Conservation (phyloP, 2,329 filamentous ascomycete species). For the Verruconis gallopava region DNA sequence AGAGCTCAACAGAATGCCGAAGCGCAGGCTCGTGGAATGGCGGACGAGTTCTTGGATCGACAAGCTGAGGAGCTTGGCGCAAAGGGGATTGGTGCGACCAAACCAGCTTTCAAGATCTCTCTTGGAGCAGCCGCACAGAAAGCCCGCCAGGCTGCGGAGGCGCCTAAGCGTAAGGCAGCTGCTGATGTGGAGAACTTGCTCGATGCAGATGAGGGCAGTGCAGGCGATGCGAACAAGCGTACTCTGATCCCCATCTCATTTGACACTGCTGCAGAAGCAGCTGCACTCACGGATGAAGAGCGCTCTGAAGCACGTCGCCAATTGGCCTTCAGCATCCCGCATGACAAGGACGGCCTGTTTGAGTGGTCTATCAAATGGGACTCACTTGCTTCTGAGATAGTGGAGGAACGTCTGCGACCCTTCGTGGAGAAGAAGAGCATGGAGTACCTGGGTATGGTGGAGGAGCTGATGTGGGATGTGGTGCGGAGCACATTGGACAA, state of each 20-base stretch:
- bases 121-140: slow-evolving; percentile 71
- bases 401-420: slow-evolving; percentile 76
- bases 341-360: slow-evolving; percentile 76
- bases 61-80: slow-evolving; percentile 59
- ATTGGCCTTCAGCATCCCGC: slow-evolving; percentile 80
- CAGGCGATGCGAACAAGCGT: slow-evolving; percentile 46
- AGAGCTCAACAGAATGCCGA: slow-evolving; percentile 43
- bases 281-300: slow-evolving; percentile 59
- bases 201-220: slow-evolving; percentile 75
- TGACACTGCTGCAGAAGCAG: slow-evolving; percentile 29
- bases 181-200: slow-evolving; percentile 89
- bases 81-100: slow-evolving; percentile 18
- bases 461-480: slow-evolving; percentile 87
- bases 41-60: slow-evolving; percentile 78
- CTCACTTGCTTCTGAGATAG: slow-evolving; percentile 66
- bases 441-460: slow-evolving; percentile 90
- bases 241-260: slow-evolving; percentile 45
- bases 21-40: slow-evolving; percentile 70
- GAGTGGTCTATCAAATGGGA: slow-evolving; percentile 91
- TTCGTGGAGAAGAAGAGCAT: slow-evolving; percentile 98
- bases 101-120: slow-evolving; percentile 77
- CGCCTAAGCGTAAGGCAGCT: slow-evolving; percentile 59
- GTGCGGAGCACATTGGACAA: slow-evolving; percentile 77
- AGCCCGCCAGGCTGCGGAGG: slow-evolving; percentile 40
- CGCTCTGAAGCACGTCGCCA: slow-evolving; percentile 67